Conservation (phyloP, 495 filamentous ascomycete genomes). For the Aspergillus sclerotioniger region DNA sequence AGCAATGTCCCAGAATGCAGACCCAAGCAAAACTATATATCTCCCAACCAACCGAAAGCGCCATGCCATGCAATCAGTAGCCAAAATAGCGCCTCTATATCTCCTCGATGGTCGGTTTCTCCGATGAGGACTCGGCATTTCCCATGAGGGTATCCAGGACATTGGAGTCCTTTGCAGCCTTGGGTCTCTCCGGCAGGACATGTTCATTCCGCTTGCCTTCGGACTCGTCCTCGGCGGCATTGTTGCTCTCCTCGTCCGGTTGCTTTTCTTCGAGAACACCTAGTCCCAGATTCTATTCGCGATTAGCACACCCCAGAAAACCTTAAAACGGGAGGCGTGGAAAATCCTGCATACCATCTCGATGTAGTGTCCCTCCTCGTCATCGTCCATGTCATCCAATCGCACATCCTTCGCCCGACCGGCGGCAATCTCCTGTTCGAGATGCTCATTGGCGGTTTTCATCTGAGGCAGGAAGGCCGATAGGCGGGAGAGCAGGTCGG, state of each 20-base stretch:
- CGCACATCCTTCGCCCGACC: slow-evolving; percentile 33
- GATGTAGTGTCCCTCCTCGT: slow-evolving; percentile 40
- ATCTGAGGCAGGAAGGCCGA: slow-evolving; percentile 48
- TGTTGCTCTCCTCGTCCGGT: slow-evolving; percentile 19
- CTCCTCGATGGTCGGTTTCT: slow-evolving; percentile 46
- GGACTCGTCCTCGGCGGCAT: slow-evolving; percentile 17
- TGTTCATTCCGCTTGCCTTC: slow-evolving; percentile 7
- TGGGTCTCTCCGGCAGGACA: neutral
- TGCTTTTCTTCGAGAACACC: slow-evolving; percentile 52
- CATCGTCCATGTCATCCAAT: slow-evolving; percentile 37
- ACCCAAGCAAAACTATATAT: no score
- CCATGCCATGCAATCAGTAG: slow-evolving; percentile 12
- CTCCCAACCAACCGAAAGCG: slow-evolving; percentile 2
- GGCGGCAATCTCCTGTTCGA: slow-evolving; percentile 41
- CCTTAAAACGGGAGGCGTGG: neutral
- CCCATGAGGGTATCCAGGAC: slow-evolving; percentile 44
- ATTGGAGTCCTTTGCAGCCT: slow-evolving; percentile 37
- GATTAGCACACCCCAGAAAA: slow-evolving; percentile 1
- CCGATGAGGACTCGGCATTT: slow-evolving; percentile 25
- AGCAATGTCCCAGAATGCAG: neutral
- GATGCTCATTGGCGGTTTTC: slow-evolving; percentile 46
- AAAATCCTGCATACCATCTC: slow-evolving; percentile 44
- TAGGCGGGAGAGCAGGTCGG: slow-evolving; percentile 38
- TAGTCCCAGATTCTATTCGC: slow-evolving; percentile 47
- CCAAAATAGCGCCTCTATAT: neutral